phyloP scores from a whole-genome alignment of 2,329 filamentous ascomycete species.

The Aphanocladium album region DNA sequence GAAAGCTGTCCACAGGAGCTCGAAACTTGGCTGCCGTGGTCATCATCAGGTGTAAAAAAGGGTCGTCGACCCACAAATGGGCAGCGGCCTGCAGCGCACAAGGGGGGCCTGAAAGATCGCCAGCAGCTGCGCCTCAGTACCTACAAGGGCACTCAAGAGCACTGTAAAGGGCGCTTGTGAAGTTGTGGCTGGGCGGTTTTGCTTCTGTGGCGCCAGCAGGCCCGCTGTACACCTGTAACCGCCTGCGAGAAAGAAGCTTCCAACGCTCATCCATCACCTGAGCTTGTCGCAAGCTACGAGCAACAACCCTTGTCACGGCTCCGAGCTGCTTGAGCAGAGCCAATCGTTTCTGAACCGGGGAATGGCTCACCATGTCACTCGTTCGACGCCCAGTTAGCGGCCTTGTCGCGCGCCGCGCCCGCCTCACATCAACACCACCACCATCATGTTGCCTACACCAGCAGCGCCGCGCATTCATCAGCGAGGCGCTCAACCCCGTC shows the following conservation, averaged over 20 bases:
- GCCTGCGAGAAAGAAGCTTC: not conserved
- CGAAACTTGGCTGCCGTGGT: not conserved
- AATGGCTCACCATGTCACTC: conserved; percentile 5
- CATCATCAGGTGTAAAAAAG: conserved; percentile 13
- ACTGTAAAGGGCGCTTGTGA: too few relatives aligned
- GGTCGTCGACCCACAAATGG: conserved; percentile 5
- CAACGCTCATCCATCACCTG: not conserved
- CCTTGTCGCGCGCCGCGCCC: not conserved
- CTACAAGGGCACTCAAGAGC: too few relatives aligned
- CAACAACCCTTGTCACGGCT: not conserved
- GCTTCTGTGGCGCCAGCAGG: too few relatives aligned
- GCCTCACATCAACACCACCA: not conserved
- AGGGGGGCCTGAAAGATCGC: not conserved
- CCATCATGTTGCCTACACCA: not conserved
- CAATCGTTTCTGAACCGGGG: not conserved
- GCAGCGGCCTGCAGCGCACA: not conserved
- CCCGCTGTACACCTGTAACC: too few relatives aligned
- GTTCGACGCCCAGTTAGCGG: conserved; percentile 4
- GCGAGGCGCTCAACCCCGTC: not conserved
- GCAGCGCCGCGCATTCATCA: conserved; percentile 17
- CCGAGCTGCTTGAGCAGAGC: not conserved
- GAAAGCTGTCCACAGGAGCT: conserved; percentile 9
- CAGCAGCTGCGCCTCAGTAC: too few relatives aligned
- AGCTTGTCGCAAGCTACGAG: not conserved
- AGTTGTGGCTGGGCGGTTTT: not conserved